Base-by-base conservation (phyloP, 805 yeast species). In the Monosporozyma servazzii region DNA sequence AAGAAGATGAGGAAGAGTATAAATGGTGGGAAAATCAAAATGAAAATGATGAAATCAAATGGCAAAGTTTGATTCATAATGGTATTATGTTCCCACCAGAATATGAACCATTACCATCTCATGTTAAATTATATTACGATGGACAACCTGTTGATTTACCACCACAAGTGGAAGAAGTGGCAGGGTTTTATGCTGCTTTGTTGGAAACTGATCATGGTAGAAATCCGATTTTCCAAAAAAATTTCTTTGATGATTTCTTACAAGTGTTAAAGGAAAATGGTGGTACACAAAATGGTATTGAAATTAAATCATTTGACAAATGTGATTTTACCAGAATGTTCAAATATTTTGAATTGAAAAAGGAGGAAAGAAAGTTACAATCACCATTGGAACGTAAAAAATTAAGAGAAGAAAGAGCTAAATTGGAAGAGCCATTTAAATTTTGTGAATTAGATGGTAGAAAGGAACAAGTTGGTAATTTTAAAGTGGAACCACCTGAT, bases 61-160 rank as follows among this genome's bases (percentile, higher is more conserved):
- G 99, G 99, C 83, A 80, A 23, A 78, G 89, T 1, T 71, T 91
- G 49, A 88, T 80, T 55, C 99, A 91, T 65, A 82, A 78, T 57
- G 99, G 99, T 60, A 96, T 91, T 11, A 70, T 90, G 31, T 91
- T 91, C 61, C 97, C 99, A 2, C 97, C 98, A 0, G 84, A 80
- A 2, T 91, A 91, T 66, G 90, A 84, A 63, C 89, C 93, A 3
- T 70, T 91, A 44, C 98, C 98, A 0, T 71, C 78, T 5, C 76
- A 79, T 60, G 86, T 90, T 40, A 87, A 85, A 62, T 59, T 91
- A 49, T 75, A 79, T 53, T 90, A 91, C 61, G 84, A 85, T 58
- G 88, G 87, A 0, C 75, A 78, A 56, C 86, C 93, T 0, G 90
- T 90, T 0, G 73, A 72, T 29, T 73, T 91, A 52, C 91, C 96